Conservation (phyloP, 1,284 basidiomycete genomes). For the Meripilus lineatus region DNA sequence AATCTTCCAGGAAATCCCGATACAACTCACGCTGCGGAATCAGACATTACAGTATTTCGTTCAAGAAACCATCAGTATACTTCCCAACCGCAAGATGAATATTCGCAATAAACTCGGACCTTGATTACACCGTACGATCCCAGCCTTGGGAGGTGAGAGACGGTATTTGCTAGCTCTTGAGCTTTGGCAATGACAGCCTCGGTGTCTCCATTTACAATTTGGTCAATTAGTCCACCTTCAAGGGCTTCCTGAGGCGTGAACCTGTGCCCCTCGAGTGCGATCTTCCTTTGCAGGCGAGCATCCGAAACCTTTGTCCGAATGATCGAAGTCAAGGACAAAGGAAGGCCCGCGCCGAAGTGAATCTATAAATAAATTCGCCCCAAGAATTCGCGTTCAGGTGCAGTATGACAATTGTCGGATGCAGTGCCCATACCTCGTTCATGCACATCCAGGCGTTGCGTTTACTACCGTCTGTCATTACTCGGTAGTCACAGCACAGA, state of each 20-base stretch:
- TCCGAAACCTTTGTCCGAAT: slow-evolving; percentile 65
- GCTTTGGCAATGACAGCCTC: slow-evolving; percentile 60
- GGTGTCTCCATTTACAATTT: slow-evolving; percentile 51
- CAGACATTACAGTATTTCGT: background rate
- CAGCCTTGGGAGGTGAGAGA: slow-evolving; percentile 41
- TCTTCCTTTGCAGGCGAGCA: slow-evolving; percentile 62
- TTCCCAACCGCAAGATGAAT: background rate
- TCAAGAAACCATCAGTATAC: slow-evolving; percentile 6
- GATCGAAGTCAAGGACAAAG: slow-evolving; percentile 66
- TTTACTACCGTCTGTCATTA: slow-evolving; percentile 80
- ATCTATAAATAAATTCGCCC: slow-evolving; percentile 58
- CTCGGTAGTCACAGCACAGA: slow-evolving; percentile 83
- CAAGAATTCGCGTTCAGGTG: background rate
- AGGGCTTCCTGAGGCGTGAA: slow-evolving; percentile 77
- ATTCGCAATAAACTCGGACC: slow-evolving; percentile 25
- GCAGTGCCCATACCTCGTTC: slow-evolving; percentile 84
- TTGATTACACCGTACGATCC: slow-evolving; percentile 71
- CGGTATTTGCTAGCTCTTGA: slow-evolving; percentile 47
- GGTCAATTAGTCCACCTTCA: slow-evolving; percentile 68
- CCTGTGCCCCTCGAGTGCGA: slow-evolving; percentile 79
- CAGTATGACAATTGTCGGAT: too few species aligned
- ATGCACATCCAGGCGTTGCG: slow-evolving; percentile 84
- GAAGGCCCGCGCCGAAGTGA: slow-evolving; percentile 79
- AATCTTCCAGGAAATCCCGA: slow-evolving; percentile 30
- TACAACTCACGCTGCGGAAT: slow-evolving; percentile 35